These are phyloP conservation scores for Fusarium temperatum DNA, from an alignment of 2,329 filamentous ascomycete species.

Conservation along the genomic window DNA sequence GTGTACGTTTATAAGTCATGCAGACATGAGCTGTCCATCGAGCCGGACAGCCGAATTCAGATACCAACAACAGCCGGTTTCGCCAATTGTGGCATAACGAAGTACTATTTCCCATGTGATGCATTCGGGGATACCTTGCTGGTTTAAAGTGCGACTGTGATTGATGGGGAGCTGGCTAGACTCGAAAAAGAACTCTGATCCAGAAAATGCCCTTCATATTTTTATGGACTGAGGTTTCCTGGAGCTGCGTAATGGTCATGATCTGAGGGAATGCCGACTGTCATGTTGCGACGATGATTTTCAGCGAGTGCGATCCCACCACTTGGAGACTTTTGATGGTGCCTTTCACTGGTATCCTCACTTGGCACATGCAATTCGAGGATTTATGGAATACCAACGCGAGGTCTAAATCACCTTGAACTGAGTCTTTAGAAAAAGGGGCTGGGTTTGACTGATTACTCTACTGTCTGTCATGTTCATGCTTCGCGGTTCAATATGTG, in stretches of 20 bases:
- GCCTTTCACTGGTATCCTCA: background rate
- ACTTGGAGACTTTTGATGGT: background rate
- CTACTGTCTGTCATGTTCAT: background rate
- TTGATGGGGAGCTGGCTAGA: background rate
- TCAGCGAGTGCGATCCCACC: no score
- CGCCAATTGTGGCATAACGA: conserved; percentile 34
- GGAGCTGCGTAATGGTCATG: background rate
- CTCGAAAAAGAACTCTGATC: background rate
- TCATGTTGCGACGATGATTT: background rate
- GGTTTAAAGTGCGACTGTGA: background rate
- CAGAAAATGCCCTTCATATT: background rate
- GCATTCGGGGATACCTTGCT: background rate
- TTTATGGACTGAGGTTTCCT: background rate
- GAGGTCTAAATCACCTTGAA: background rate
- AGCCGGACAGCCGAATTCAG: conserved; percentile 38
- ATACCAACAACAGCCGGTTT: conserved; percentile 40
- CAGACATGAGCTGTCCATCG: conserved; percentile 36
- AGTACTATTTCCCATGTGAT: conserved; percentile 16
- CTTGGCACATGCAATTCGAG: no score
- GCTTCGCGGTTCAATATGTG: background rate
- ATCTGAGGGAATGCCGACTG: background rate
- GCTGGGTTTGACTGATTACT: background rate
- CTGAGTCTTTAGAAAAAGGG: background rate
- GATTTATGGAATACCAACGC: background rate
- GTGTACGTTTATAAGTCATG: conserved; percentile 48